Conservation (phyloP, 345 rosid genomes). For the Aegle marmelos region DNA sequence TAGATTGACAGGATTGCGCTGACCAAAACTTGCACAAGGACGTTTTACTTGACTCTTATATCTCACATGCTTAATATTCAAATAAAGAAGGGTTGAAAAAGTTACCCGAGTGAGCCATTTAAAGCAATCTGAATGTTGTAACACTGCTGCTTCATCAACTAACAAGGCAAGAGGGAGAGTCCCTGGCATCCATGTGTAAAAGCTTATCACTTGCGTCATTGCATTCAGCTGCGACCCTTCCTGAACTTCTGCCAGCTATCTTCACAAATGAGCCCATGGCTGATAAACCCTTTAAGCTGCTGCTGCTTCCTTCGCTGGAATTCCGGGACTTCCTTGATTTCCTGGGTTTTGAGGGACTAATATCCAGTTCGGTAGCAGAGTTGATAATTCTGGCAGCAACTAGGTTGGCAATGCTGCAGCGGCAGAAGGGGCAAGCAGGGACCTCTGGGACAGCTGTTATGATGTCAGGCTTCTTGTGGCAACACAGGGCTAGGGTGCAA, state of each 20-base stretch:
- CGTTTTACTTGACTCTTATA: not conserved
- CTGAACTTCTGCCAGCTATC: slow-evolving; percentile 37
- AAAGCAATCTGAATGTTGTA: not conserved
- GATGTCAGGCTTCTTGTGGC: slow-evolving; percentile 33
- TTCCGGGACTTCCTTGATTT: slow-evolving; percentile 37
- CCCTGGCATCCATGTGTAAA: not conserved
- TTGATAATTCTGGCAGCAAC: slow-evolving; percentile 13
- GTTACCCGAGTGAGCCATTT: not conserved
- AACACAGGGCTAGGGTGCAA: slow-evolving; percentile 32
- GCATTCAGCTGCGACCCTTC: slow-evolving; percentile 41
- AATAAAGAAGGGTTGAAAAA: slow-evolving; percentile 5
- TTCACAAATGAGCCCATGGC: slow-evolving; percentile 43
- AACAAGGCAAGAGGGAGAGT: not conserved
- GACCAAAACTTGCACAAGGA: not conserved
- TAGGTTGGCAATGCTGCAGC: slow-evolving; percentile 22
- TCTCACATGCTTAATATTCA: not conserved
- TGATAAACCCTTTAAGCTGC: slow-evolving; percentile 53
- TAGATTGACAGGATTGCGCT: not conserved
- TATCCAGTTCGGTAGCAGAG: slow-evolving; percentile 21
- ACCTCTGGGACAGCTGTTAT: slow-evolving; percentile 12
- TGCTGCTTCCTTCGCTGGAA: slow-evolving; percentile 47
- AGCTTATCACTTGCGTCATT: slow-evolving; percentile 36
- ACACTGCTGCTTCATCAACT: not conserved
- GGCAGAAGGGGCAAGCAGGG: slow-evolving; percentile 33
- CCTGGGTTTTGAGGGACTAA: slow-evolving; percentile 38